Percentiles rank a stretch among this genome's conserved stretches.
Evolutionary conservation across 805 yeast species (phyloP).

Genomic region (Cyberlindnera petersonii): DNA sequence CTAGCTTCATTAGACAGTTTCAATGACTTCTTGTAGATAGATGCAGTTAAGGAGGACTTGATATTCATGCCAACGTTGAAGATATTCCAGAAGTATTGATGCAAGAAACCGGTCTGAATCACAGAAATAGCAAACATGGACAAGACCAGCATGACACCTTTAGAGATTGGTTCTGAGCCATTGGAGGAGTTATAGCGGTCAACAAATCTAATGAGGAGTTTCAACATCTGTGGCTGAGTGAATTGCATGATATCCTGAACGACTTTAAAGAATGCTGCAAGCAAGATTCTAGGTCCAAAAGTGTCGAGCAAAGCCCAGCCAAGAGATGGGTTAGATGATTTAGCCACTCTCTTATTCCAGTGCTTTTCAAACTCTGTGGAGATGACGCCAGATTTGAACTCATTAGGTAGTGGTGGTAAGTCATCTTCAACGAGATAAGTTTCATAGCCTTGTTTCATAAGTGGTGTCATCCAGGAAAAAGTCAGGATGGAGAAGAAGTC

Average conservation of each 20-base stretch:
- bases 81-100: constrained; percentile 73
- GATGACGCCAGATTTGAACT: constrained; percentile 54
- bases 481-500: constrained; percentile 75
- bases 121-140: constrained; percentile 74
- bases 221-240: constrained; percentile 78
- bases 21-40: constrained; percentile 65
- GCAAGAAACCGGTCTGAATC: constrained; percentile 71
- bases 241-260: constrained; percentile 78
- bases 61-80: constrained; percentile 76
- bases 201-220: constrained; percentile 58
- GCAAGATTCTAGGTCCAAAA: constrained; percentile 64
- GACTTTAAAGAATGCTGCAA: constrained; percentile 73
- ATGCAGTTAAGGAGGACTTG: constrained; percentile 63
- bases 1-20: constrained; percentile 69
- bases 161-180: constrained; percentile 50
- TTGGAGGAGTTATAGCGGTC: constrained; percentile 41
- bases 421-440: constrained; percentile 56
- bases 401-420: constrained; percentile 74
- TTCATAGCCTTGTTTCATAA: constrained; percentile 76
- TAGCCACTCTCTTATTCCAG: constrained; percentile 62
- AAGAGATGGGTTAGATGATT: constrained; percentile 45
- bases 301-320: constrained; percentile 57
- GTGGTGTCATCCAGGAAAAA: constrained; percentile 87
- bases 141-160: constrained; percentile 70
- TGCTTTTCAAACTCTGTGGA: constrained; percentile 46